phyloP scores from a whole-genome alignment of 495 filamentous ascomycete genomes.

The Penicillium robsamsonii region DNA sequence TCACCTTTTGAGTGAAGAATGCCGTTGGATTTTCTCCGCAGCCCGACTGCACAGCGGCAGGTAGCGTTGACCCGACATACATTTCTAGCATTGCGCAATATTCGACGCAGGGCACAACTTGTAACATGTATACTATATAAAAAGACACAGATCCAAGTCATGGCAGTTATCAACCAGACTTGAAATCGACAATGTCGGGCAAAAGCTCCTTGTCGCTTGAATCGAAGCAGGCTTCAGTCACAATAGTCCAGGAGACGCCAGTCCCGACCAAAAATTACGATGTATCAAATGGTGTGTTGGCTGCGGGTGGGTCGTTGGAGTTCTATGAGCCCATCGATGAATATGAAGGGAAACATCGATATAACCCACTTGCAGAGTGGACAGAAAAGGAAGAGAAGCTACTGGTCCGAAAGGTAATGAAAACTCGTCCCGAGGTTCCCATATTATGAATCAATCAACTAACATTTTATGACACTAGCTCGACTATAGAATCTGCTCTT shows the following conservation, averaged over 20 bases:
- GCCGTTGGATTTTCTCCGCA: neutral
- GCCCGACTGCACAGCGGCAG: neutral
- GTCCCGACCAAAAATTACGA: neutral
- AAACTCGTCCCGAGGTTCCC: slow-evolving; percentile 18
- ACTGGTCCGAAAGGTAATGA: slow-evolving; percentile 45
- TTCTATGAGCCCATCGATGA: slow-evolving; percentile 10
- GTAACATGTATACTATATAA: neutral
- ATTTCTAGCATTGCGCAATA: neutral
- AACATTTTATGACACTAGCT: slow-evolving; percentile 30
- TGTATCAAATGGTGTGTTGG: neutral
- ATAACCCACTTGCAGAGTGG: slow-evolving; percentile 59
- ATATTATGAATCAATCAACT: neutral
- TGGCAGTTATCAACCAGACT: neutral
- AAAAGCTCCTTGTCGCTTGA: slow-evolving; percentile 1
- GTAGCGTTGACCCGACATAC: neutral
- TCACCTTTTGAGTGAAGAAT: neutral
- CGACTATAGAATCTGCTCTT: slow-evolving; percentile 44
- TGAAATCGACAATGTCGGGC: neutral
- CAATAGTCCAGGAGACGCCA: neutral
- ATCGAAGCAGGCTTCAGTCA: neutral
- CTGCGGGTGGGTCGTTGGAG: slow-evolving; percentile 1
- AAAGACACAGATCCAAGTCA: neutral
- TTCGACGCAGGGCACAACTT: neutral
- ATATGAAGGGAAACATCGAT: slow-evolving; percentile 51
- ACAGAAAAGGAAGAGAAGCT: slow-evolving; percentile 56